Evolutionary conservation across 73 alveolate species (phyloP).

Genomic region (Paramecium primaurelia): DNA sequence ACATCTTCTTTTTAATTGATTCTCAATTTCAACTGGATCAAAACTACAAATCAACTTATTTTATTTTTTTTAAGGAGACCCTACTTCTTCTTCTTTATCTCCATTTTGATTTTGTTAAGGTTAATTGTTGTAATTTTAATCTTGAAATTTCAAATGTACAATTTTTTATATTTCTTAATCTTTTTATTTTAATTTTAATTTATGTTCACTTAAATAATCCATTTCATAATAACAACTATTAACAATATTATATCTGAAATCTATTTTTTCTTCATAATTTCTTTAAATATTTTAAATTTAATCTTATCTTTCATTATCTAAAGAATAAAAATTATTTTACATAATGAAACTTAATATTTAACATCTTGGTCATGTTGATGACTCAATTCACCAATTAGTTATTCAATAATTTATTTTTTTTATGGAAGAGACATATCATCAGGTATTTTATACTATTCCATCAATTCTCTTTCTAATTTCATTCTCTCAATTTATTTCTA

Average conservation of each 20-base stretch:
- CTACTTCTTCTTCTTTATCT: neutral
- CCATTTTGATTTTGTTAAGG: neutral
- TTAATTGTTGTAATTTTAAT: neutral
- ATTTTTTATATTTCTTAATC: neutral
- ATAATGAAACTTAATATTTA: neutral
- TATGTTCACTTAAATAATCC: neutral
- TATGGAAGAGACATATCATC: neutral
- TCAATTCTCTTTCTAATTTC: neutral
- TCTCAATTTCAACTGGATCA: conserved; percentile 10
- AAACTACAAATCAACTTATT: neutral
- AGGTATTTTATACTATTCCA: neutral
- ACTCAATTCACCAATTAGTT: neutral
- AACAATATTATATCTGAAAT: neutral
- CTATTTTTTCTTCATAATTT: neutral
- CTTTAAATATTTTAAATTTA: neutral
- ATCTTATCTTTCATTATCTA: conserved; percentile 3
- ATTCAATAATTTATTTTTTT: neutral
- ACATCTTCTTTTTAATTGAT: neutral
- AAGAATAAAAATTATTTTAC: neutral
- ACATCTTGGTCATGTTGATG: neutral
- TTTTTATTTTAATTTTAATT: neutral
- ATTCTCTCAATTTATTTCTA: neutral
- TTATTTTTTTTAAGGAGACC: neutral
- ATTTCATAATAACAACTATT: neutral
- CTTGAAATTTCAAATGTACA: neutral